These are phyloP conservation scores for Zea luxurians DNA, from an alignment of 176 grass and related monocot species.

Conservation along the genomic window DNA sequence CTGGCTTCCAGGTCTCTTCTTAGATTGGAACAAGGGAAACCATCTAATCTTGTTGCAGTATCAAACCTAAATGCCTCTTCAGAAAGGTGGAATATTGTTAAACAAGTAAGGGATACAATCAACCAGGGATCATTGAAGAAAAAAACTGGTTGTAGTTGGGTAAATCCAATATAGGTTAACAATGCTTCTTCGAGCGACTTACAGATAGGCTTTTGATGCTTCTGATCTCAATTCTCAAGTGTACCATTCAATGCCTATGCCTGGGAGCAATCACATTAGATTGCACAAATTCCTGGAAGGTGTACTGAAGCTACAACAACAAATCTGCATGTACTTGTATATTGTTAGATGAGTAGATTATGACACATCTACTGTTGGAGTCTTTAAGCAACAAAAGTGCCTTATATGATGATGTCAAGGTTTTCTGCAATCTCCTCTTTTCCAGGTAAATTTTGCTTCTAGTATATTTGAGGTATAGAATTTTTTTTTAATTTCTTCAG, in stretches of 20 bases:
- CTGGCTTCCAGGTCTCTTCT: slow-evolving; percentile 56
- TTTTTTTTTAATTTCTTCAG: not conserved
- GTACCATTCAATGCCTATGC: slow-evolving; percentile 8
- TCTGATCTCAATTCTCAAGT: slow-evolving; percentile 15
- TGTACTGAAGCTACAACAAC: not conserved
- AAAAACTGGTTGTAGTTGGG: slow-evolving; percentile 51
- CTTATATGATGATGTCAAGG: not conserved
- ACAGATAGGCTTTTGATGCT: not conserved
- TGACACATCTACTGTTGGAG: not conserved
- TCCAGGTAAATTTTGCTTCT: slow-evolving; percentile 35
- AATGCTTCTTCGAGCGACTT: not conserved
- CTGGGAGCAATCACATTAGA: not conserved
- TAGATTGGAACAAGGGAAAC: slow-evolving; percentile 46
- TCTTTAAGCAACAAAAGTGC: not conserved
- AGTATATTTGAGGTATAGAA: not conserved
- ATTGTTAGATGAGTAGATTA: not conserved
- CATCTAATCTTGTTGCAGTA: slow-evolving; percentile 55
- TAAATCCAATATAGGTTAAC: slow-evolving; percentile 38
- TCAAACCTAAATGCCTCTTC: slow-evolving; percentile 69
- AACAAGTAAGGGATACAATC: slow-evolving; percentile 63
- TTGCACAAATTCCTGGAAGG: slow-evolving; percentile 11
- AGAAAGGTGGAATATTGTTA: slow-evolving; percentile 62
- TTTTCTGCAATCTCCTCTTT: slow-evolving; percentile 1
- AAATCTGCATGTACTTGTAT: slow-evolving; percentile 6
- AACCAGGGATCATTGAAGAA: slow-evolving; percentile 49